phyloP scores from a whole-genome alignment of 2,329 filamentous ascomycete genomes.

The Sarocladium kiliense region DNA sequence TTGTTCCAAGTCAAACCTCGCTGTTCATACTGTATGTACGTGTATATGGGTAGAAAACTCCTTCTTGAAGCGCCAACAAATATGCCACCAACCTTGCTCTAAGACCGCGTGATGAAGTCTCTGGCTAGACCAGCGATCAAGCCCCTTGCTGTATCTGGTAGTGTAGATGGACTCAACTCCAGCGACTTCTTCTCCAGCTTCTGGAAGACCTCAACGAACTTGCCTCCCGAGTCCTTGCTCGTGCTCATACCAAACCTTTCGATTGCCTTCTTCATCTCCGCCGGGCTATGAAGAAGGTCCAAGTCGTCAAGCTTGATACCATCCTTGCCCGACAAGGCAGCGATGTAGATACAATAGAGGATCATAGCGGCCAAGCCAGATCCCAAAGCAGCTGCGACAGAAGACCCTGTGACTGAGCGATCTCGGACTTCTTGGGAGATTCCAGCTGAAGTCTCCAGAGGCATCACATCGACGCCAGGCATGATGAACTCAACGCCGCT shows the following conservation, averaged over 20 bases:
- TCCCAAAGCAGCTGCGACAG: background rate
- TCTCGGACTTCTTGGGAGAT: background rate
- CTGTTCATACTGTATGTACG: too few species aligned
- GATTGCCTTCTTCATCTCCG: background rate
- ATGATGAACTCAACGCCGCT: background rate
- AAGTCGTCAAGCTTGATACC: background rate
- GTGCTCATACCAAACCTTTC: background rate
- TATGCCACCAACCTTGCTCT: too few species aligned
- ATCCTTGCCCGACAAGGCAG: background rate
- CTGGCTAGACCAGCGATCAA: background rate
- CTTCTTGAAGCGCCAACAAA: too few species aligned
- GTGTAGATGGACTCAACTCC: background rate
- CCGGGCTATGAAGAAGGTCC: background rate
- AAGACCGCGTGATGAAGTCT: background rate
- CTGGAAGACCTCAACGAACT: background rate
- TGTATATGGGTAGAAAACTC: too few species aligned
- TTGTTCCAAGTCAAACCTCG: too few species aligned
- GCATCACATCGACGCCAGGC: conserved; percentile 4
- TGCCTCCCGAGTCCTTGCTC: background rate
- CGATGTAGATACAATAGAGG: background rate
- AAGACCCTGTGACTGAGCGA: conserved; percentile 1
- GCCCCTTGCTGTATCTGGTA: background rate
- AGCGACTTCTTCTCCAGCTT: background rate
- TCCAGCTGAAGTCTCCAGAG: background rate
- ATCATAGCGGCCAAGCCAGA: background rate